Percentiles rank a stretch among this genome's conserved stretches.
Conservation (phyloP, 2,329 filamentous ascomycete genomes). For the Fusarium poae region DNA sequence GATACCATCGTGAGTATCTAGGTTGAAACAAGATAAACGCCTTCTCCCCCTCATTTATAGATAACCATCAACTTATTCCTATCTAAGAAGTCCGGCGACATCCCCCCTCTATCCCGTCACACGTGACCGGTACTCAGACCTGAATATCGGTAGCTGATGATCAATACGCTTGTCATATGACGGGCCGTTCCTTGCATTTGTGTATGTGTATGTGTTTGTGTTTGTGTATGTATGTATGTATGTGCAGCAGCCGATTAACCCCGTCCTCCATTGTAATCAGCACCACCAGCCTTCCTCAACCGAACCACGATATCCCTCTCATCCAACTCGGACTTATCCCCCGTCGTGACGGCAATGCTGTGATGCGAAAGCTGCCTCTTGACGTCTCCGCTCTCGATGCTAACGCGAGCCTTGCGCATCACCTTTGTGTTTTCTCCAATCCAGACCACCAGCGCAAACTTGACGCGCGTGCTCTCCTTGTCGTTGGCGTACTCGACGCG, state of each 20-base stretch:
- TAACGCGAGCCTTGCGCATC: conserved; percentile 78
- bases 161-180: conserved; percentile 14
- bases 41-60: neutral
- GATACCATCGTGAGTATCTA: conserved; percentile 6
- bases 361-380: conserved; percentile 74
- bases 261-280: conserved; percentile 77
- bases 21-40: conserved; percentile 9
- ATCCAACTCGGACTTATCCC: conserved; percentile 70
- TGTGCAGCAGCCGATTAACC: conserved; percentile 55
- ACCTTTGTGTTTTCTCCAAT: conserved; percentile 74
- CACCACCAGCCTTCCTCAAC: conserved; percentile 75
- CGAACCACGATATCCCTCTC: conserved; percentile 71
- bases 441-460: conserved; percentile 77
- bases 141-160: neutral
- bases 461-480: conserved; percentile 75
- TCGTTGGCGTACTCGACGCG: conserved; percentile 79
- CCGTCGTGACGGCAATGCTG: conserved; percentile 73
- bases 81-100: conserved; percentile 36
- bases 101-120: conserved; percentile 11
- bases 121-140: conserved; percentile 21
- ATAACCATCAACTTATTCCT: conserved; percentile 19
- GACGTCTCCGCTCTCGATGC: conserved; percentile 74
- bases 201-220: neutral
- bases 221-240: neutral
- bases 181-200: conserved; percentile 22